These are phyloP conservation scores for Cichorium intybus DNA, from an alignment of 140 eudicot genomes.

Conservation along the genomic window DNA sequence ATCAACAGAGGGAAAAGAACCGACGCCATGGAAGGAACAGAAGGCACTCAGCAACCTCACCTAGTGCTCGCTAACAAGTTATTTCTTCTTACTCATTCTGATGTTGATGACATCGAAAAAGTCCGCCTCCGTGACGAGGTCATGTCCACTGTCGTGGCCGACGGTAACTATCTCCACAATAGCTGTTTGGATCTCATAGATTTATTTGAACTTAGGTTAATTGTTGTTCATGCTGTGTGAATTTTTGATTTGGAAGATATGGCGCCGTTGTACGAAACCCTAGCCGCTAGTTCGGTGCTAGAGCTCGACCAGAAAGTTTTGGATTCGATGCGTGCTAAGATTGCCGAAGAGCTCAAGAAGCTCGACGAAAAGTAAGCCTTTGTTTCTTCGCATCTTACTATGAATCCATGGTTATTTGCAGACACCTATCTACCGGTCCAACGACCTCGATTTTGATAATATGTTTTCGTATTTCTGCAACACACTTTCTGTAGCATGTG, in stretches of 20 bases:
- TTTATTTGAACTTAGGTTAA: not conserved
- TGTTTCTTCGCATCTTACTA: not conserved
- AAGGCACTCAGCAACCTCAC: constrained; percentile 68
- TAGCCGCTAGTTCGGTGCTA: constrained; percentile 53
- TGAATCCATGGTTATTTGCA: not conserved
- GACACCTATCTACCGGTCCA: not conserved
- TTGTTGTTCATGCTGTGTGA: constrained; percentile 2
- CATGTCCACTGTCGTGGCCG: constrained; percentile 41
- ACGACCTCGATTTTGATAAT: not conserved
- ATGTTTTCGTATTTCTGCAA: not conserved
- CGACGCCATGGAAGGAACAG: constrained; percentile 69
- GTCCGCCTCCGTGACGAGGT: constrained; percentile 89
- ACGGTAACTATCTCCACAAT: constrained; percentile 40
- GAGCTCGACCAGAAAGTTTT: constrained; percentile 71
- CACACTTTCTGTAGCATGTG: not conserved
- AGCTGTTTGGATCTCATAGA: not conserved
- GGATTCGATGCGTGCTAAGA: constrained; percentile 72
- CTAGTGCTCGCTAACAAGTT: constrained; percentile 81
- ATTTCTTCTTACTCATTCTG: constrained; percentile 67
- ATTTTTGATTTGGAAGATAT: constrained; percentile 50
- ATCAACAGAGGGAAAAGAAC: not conserved
- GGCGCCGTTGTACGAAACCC: constrained; percentile 83
- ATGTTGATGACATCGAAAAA: constrained; percentile 83
- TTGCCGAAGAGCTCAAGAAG: constrained; percentile 64
- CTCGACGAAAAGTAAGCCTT: constrained; percentile 78